Conservation (phyloP, 768 basidiomycete genomes). For the Russula sp. region DNA sequence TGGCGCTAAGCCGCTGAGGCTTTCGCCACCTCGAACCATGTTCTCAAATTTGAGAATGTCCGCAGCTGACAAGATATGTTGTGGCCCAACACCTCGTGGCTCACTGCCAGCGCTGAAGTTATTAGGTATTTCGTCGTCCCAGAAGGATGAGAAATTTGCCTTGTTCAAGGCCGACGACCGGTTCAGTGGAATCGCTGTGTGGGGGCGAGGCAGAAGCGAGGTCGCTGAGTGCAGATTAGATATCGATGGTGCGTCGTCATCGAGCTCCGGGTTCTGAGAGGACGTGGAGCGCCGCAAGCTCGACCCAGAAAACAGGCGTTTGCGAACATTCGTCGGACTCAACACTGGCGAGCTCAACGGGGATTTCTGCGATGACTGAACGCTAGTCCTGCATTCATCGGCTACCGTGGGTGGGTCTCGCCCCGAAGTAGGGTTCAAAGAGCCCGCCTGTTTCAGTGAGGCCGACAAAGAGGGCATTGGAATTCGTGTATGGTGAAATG, state of each 20-base stretch:
- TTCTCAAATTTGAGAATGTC: constrained; percentile 58
- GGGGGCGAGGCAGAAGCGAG: not conserved
- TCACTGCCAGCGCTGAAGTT: constrained; percentile 32
- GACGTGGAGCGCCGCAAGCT: constrained; percentile 44
- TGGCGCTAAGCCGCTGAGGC: constrained; percentile 7
- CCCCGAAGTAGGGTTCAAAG: constrained; percentile 12
- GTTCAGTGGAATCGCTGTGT: not conserved
- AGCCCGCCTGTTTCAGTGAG: constrained; percentile 26
- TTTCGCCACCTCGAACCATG: constrained; percentile 32
- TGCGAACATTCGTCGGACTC: constrained; percentile 31
- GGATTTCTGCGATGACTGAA: constrained; percentile 14
- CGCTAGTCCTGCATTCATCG: constrained; percentile 19
- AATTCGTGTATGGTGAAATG: constrained; percentile 52
- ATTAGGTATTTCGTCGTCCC: constrained; percentile 42
- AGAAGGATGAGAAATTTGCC: constrained; percentile 31
- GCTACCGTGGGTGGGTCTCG: constrained; percentile 7
- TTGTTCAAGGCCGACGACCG: not conserved
- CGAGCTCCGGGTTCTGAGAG: constrained; percentile 34
- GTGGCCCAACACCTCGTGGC: constrained; percentile 45
- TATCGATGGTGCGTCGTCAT: constrained; percentile 50
- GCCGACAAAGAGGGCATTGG: constrained; percentile 44
- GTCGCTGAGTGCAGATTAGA: constrained; percentile 35
- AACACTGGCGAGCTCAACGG: constrained; percentile 12
- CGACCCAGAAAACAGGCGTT: constrained; percentile 58
- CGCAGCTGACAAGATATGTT: constrained; percentile 61